These are phyloP conservation scores for Chenopodium suecicum DNA, from an alignment of 148 eudicot genomes.

Conservation along the genomic window DNA sequence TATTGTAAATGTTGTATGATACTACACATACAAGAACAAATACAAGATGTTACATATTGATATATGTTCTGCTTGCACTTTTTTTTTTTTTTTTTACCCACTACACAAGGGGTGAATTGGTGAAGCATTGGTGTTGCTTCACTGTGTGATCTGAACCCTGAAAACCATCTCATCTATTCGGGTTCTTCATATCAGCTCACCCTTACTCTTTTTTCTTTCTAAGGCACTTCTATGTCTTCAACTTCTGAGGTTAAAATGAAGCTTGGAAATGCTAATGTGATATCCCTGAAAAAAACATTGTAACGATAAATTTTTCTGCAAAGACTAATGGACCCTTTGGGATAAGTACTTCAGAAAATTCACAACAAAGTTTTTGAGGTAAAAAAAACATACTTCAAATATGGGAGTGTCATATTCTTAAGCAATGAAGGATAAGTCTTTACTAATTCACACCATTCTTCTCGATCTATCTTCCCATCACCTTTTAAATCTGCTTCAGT, in stretches of 20 bases:
- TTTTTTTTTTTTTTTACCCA: neutral
- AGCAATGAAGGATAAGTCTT: constrained; percentile 75
- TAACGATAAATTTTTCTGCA: constrained; percentile 5
- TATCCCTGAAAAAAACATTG: constrained; percentile 54
- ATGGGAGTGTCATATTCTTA: constrained; percentile 97
- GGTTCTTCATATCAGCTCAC: neutral
- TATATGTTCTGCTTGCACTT: neutral
- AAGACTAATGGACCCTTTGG: neutral
- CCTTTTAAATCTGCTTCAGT: constrained; percentile 70
- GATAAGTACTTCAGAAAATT: neutral
- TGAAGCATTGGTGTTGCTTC: neutral
- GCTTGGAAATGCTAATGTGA: constrained; percentile 85
- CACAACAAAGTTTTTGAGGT: neutral
- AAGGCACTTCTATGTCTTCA: constrained; percentile 46
- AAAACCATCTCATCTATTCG: neutral
- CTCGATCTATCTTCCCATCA: constrained; percentile 80
- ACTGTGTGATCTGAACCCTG: neutral
- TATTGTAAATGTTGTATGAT: too few species aligned
- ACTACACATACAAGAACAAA: neutral
- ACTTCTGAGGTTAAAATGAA: constrained; percentile 65
- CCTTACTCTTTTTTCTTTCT: neutral
- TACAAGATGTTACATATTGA: neutral
- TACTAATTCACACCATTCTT: constrained; percentile 86
- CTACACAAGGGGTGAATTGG: neutral
- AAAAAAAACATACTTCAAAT: constrained; percentile 63